phyloP scores from a whole-genome alignment of 2,329 filamentous ascomycete species.

The Dothistroma septosporum region DNA sequence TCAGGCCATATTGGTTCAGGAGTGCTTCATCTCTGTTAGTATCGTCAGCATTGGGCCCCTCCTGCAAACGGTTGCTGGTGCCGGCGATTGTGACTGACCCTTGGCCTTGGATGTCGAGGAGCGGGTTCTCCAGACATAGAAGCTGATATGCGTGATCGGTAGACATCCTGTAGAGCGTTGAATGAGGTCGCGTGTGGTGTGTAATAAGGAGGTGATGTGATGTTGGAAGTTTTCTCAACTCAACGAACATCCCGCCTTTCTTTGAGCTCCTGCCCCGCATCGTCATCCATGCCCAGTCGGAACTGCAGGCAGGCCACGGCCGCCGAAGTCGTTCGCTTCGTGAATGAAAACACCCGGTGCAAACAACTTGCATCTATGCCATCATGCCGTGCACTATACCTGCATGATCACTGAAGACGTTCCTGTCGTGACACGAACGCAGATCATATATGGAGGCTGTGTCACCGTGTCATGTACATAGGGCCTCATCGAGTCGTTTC shows the following conservation, averaged over 20 bases:
- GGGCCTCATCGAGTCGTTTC: background rate
- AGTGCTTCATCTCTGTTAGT: slow-evolving; percentile 68
- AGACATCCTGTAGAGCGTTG: slow-evolving; percentile 15
- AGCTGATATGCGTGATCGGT: slow-evolving; percentile 67
- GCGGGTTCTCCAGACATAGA: slow-evolving; percentile 92
- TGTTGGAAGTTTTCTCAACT: background rate
- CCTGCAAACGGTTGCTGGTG: slow-evolving; percentile 5
- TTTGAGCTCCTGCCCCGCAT: slow-evolving; percentile 1
- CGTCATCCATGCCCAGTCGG: background rate
- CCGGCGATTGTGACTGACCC: slow-evolving; percentile 45
- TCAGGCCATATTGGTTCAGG: slow-evolving; percentile 87
- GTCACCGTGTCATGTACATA: background rate
- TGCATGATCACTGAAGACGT: background rate
- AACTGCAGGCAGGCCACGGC: background rate
- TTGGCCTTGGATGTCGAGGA: slow-evolving; percentile 90
- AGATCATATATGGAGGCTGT: background rate
- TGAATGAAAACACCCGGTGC: background rate
- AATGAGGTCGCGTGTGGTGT: background rate
- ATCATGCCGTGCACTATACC: background rate
- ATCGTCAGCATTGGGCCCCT: slow-evolving; percentile 27
- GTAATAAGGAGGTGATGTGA: background rate
- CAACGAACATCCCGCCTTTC: background rate
- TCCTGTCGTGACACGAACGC: background rate
- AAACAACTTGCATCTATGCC: background rate
- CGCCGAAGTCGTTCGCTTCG: background rate